Conservation (phyloP, 1,284 basidiomycete species). For the Porogramme epimiltina region DNA sequence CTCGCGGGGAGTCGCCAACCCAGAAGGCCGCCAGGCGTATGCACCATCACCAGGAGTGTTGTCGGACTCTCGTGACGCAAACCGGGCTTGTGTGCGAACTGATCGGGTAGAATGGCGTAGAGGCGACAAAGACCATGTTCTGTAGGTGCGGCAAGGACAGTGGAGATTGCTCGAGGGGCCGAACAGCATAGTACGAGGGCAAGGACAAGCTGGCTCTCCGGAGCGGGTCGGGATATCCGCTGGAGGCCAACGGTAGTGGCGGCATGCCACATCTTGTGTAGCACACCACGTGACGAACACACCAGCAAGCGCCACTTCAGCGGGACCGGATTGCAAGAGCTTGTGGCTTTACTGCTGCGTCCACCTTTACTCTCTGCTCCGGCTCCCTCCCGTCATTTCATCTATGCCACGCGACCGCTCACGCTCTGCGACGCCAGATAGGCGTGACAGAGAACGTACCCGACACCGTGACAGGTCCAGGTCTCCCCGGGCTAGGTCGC, state of each 20-base stretch:
- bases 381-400: too few relatives aligned
- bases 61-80: slow-evolving; percentile 34
- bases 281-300: too few relatives aligned
- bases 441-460: slow-evolving; percentile 35
- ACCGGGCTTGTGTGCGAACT: slow-evolving; percentile 48
- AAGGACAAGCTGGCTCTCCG: background rate
- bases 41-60: slow-evolving; percentile 20
- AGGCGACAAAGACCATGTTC: slow-evolving; percentile 1
- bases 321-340: too few relatives aligned
- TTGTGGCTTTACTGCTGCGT: too few relatives aligned
- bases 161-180: slow-evolving; percentile 10
- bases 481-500: slow-evolving; percentile 25
- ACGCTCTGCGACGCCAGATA: slow-evolving; percentile 51
- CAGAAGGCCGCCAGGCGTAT: slow-evolving; percentile 34
- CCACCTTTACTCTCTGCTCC: too few relatives aligned
- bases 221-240: too few relatives aligned
- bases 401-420: slow-evolving; percentile 41
- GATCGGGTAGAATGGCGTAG: slow-evolving; percentile 8
- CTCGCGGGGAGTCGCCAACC: slow-evolving; percentile 73
- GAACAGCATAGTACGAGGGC: slow-evolving; percentile 13
- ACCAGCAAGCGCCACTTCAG: too few relatives aligned
- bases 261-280: too few relatives aligned
- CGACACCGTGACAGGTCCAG: slow-evolving; percentile 16
- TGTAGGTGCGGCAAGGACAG: slow-evolving; percentile 5
- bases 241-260: too few relatives aligned